Conservation (phyloP, 441 rosid genomes). For the Populus tomentosa region DNA sequence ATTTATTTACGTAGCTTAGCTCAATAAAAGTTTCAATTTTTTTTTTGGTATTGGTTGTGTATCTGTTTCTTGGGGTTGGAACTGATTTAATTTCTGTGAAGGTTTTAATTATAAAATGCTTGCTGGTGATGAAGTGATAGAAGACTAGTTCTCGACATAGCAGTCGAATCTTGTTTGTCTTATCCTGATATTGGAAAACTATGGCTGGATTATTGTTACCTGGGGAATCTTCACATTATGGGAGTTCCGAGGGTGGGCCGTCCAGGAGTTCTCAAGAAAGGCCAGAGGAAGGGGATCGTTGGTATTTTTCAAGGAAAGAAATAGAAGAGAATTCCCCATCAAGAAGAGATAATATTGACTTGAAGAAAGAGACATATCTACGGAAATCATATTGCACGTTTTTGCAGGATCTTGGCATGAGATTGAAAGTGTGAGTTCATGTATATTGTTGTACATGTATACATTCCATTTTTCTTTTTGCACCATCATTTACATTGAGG, state of each 20-base stretch:
- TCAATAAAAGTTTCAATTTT: background rate
- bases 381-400: too few relatives aligned
- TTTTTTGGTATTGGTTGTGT: too few relatives aligned
- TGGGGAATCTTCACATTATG: constrained; percentile 13
- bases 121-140: background rate
- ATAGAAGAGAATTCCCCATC: constrained; percentile 76
- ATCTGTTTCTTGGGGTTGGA: too few relatives aligned
- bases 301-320: constrained; percentile 76
- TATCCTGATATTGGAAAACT: background rate
- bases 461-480: background rate
- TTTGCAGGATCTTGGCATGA: too few relatives aligned
- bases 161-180: background rate
- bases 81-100: background rate
- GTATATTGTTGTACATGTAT: background rate
- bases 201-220: background rate
- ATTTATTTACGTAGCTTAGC: background rate
- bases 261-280: constrained; percentile 42
- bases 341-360: constrained; percentile 62
- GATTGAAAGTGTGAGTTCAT: too few relatives aligned
- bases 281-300: constrained; percentile 53
- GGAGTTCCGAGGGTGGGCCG: constrained; percentile 29
- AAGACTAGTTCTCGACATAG: background rate
- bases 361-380: too few relatives aligned
- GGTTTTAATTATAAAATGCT: background rate
- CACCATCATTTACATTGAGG: background rate